Evolutionary conservation across 1,284 basidiomycete species (phyloP), one percentile per base, ranked within the genome.

Genomic region (Moesziomyces aphidis): DNA sequence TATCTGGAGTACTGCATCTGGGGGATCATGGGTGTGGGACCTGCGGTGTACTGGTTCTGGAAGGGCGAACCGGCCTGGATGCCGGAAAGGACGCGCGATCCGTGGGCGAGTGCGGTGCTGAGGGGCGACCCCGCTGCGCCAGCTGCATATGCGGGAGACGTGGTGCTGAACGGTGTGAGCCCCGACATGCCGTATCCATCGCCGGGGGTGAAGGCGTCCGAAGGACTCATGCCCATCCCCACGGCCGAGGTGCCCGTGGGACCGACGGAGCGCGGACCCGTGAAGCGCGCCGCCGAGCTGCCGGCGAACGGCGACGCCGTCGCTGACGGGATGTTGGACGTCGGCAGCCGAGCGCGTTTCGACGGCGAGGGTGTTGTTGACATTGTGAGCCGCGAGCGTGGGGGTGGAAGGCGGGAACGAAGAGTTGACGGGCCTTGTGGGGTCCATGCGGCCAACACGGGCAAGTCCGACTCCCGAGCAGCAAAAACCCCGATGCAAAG

Each of bases 311-410:
- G 67, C 5, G 68, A 71, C 21, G 50, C 57, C 23, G 68, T 65
- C 46, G 61, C 61, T 0, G 61, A 64, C 9, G 60, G 48, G 3
- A 57, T 51, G 3, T 47, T 45, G 1, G 68, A 64, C 0, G 68
- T 61, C 1, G 68, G 61, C 6, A 64, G 17, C 9, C 71, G 56
- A 1, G 71, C 42, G 8, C 71, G 60, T 24, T 73, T 73, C 1
- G 61, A 57, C 11, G 71, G 71, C 28, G 71, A 73, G 21, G 71
- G 71, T 39, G 70, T 73, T 1, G 64, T 50, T 3, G 70, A 63
- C 64, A 67, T 67, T 3, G 10, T 34, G 24, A 10, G 4, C 24
- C 34, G 31, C 23, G 11, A 31, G 21, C 21, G 19, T 21, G 21
- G 28, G 21, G n/a, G 36, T 8, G 6, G 28, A n/a, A 21, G 56